Percentiles rank a stretch among this genome's conserved stretches.
phyloP scores from a whole-genome alignment of 441 rosid genomes.

The Erodium trifolium region DNA sequence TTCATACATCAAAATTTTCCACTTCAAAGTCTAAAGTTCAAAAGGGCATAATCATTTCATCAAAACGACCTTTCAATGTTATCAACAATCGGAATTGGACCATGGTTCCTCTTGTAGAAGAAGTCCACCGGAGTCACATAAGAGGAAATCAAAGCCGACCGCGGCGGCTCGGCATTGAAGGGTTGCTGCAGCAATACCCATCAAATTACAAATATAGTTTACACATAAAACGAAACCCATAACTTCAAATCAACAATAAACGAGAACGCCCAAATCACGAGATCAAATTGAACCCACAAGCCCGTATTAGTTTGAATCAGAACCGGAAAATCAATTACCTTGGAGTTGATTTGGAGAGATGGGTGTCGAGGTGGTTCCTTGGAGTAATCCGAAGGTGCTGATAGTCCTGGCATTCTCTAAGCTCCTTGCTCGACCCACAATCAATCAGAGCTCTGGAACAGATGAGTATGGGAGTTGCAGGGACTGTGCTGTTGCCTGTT shows the following conservation, averaged over 20 bases:
- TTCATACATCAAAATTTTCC: not conserved
- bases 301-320: not conserved
- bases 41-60: not conserved
- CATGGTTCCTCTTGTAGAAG: slow-evolving; percentile 94
- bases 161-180: slow-evolving; percentile 91
- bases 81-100: slow-evolving; percentile 75
- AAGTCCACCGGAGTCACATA: slow-evolving; percentile 77
- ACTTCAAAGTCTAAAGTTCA: not conserved
- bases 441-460: not conserved
- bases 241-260: not conserved
- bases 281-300: not conserved
- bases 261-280: not conserved
- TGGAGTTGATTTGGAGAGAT: slow-evolving; percentile 57
- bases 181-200: slow-evolving; percentile 49
- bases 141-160: slow-evolving; percentile 54
- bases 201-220: not conserved
- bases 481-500: not conserved
- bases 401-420: slow-evolving; percentile 63
- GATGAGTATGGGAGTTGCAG: not conserved
- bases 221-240: not conserved
- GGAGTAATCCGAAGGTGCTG: slow-evolving; percentile 67
- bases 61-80: slow-evolving; percentile 47
- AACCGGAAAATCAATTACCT: slow-evolving; percentile 29
- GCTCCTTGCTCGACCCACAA: not conserved
- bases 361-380: slow-evolving; percentile 77